Conservation (phyloP, 441 rosid species). For the Corymbia citriodora region DNA sequence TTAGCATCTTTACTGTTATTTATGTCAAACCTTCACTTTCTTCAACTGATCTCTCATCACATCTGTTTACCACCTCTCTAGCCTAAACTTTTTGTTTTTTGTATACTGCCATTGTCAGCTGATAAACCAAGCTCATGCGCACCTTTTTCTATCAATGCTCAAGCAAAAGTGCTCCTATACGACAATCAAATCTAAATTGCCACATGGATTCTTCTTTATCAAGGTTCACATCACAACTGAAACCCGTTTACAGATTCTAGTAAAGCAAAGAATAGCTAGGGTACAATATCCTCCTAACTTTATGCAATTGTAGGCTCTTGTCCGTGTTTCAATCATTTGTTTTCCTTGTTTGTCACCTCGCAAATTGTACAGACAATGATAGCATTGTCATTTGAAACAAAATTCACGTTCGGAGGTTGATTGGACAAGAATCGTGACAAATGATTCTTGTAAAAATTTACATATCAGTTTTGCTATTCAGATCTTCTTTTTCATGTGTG, state of each 20-base stretch:
- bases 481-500: neutral
- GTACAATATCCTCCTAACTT: neutral
- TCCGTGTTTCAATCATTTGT: accelerated
- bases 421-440: neutral
- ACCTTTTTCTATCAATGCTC: neutral
- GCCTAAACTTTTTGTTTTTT: too few relatives aligned
- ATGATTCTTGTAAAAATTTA: neutral
- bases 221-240: too few relatives aligned
- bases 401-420: neutral
- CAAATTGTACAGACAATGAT: neutral
- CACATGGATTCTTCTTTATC: neutral
- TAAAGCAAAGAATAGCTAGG: too few relatives aligned
- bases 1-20: too few relatives aligned
- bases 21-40: neutral
- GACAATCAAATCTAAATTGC: too few relatives aligned
- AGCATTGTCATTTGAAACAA: neutral
- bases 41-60: neutral
- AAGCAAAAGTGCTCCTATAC: accelerated
- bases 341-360: neutral
- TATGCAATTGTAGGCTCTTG: neutral
- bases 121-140: neutral
- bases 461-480: neutral
- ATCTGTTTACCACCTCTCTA: too few relatives aligned
- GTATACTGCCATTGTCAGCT: neutral
- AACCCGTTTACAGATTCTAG: too few relatives aligned